Percentiles rank a stretch among this genome's conserved stretches.
Evolutionary conservation across 2,329 filamentous ascomycete genomes (phyloP).

Genomic region (Didymella lethalis): DNA sequence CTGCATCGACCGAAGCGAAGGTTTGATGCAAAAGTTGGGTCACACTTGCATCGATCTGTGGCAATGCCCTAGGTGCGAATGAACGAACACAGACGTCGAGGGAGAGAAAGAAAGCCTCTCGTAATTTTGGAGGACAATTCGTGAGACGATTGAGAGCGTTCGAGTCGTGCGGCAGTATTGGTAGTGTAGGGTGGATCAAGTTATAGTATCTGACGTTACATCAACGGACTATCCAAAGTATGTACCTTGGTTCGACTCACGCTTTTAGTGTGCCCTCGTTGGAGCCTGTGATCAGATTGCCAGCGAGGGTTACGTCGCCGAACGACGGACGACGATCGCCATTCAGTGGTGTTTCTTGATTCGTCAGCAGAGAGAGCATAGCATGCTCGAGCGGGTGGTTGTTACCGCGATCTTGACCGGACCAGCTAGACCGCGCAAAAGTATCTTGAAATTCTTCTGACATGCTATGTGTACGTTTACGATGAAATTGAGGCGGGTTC

Average conservation of each 20-base stretch:
- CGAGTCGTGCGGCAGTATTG: slow-evolving; percentile 45
- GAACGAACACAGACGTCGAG: slow-evolving; percentile 47
- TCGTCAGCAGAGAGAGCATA: slow-evolving; percentile 34
- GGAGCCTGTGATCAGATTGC: slow-evolving; percentile 45
- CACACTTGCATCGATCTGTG: slow-evolving; percentile 35
- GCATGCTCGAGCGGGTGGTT: slow-evolving; percentile 30
- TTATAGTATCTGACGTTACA: slow-evolving; percentile 42
- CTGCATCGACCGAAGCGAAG: slow-evolving; percentile 40
- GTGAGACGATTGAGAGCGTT: slow-evolving; percentile 46
- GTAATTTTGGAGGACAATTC: slow-evolving; percentile 45
- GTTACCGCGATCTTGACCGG: slow-evolving; percentile 47
- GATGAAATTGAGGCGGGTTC: slow-evolving; percentile 42
- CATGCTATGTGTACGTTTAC: slow-evolving; percentile 52
- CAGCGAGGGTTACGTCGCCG: slow-evolving; percentile 46
- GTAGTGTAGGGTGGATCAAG: slow-evolving; percentile 47
- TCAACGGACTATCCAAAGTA: slow-evolving; percentile 23
- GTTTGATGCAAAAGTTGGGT: slow-evolving; percentile 43
- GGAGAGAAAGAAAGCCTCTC: slow-evolving; percentile 48
- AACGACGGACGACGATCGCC: slow-evolving; percentile 47
- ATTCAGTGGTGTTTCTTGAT: slow-evolving; percentile 43
- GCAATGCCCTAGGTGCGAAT: slow-evolving; percentile 39
- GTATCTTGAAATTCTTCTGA: slow-evolving; percentile 47
- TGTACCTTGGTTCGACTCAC: slow-evolving; percentile 26
- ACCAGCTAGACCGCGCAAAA: slow-evolving; percentile 45
- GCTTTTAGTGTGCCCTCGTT: slow-evolving; percentile 48